Conservation (phyloP, 2,329 filamentous ascomycete genomes). For the Rasamsonia emersonii region DNA sequence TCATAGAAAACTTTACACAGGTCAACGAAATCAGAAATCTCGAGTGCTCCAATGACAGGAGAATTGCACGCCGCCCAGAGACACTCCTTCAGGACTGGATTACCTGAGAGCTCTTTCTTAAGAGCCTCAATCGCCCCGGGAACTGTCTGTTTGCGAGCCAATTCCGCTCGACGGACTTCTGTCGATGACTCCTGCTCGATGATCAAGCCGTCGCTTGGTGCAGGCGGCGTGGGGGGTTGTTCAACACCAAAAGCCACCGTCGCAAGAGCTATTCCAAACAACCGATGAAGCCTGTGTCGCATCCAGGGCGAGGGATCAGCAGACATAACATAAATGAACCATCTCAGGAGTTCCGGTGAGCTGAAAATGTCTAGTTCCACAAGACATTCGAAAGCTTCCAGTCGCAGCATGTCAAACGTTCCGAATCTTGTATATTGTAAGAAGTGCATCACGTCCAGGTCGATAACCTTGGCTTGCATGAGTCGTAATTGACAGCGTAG, state of each 20-base stretch:
- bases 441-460: constrained; percentile 48
- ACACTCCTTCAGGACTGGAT: constrained; percentile 42
- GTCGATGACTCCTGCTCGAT: constrained; percentile 49
- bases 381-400: constrained; percentile 52
- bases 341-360: constrained; percentile 44
- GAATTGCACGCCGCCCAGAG: constrained; percentile 51
- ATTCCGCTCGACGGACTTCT: constrained; percentile 44
- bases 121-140: constrained; percentile 50
- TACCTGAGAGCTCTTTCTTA: constrained; percentile 43
- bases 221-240: constrained; percentile 22
- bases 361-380: constrained; percentile 47
- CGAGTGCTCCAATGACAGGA: constrained; percentile 40
- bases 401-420: constrained; percentile 52
- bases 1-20: constrained; percentile 50
- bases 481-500: constrained; percentile 51
- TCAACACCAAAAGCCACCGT: constrained; percentile 50
- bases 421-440: constrained; percentile 52
- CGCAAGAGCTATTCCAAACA: constrained; percentile 49
- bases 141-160: constrained; percentile 48
- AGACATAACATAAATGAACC: constrained; percentile 49
- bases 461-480: constrained; percentile 45
- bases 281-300: constrained; percentile 42
- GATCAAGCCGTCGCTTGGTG: constrained; percentile 39
- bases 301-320: constrained; percentile 52
- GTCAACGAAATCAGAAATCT: constrained; percentile 50